Base-by-base conservation (phyloP, 805 yeast genomes). In the Teunomyces atbi region DNA sequence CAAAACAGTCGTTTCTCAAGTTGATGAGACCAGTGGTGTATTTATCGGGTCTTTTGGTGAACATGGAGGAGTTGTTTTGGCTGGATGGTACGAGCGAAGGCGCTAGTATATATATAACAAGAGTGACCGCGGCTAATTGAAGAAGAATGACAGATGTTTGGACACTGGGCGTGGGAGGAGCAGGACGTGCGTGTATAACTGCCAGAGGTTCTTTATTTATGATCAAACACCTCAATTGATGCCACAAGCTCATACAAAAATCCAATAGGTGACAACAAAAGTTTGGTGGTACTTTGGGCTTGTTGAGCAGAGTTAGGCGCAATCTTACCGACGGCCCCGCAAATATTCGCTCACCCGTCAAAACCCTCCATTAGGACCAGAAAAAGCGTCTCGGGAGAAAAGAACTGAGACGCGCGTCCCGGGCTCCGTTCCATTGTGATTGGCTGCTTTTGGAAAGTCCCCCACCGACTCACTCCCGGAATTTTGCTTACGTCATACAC, bases 1-100 rank as follows among this genome's bases (percentile, higher is more conserved):
- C 96, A 69, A 89, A 92, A 64, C 99, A 92, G 62, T 90, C 97
- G 53, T 89, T 88, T 49, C 91, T 78, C 52, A 83, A 73, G 63
- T 92, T 94, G 54, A 83, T 75, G 38, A 92, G 69, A 2, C 97
- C 97, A 0, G 94, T 89, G 8, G 96, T 85, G 57, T 80, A 72
- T 53, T 78, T 83, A 53, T 86, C 92, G 6, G 85, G 82, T 59
- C 94, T 69, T 45, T 75, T 78, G 41, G 69, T 74, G 53, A 65
- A 71, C 77, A 73, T 73, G 12, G 28, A 20, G 27, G 41, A 19
- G 6, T 15, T 11, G 44, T 20, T 28, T 18, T n/a, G 18, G 29
- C 30, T 15, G 2, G 23, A 20, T 6, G 29, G 32, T n/a, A 41
- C 26, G 13, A 50, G 15, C 6, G 53, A 45, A n/a, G 57, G 57